Evolutionary conservation across 2,329 filamentous ascomycete species (phyloP), one percentile per base, ranked within the genome.

Genomic region (Penicillium paneum): DNA sequence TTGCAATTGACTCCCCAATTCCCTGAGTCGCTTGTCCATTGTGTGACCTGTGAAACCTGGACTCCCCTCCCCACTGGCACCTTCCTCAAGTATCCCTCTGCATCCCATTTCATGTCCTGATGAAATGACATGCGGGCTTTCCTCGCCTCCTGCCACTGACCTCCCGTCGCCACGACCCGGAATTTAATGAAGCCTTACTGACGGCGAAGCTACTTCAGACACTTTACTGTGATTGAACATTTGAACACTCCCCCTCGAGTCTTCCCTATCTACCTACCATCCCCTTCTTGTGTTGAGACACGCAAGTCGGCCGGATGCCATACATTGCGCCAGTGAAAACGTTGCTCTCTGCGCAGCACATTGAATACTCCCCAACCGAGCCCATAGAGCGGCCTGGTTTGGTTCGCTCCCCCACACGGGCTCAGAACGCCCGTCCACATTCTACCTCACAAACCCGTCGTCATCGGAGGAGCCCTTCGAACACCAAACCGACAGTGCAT

Each of bases 371-470:
- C 65, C 81, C 60, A 65, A 73, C 56, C 43, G 54, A 62, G 46
- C 60, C 58, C 13, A 43, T 47, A 15, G 61, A 61, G 52, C 53
- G 64, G 58, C 69, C 63, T 31, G 40, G 52, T 45, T 41, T 53
- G 49, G 44, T 26, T 56, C 61, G 57, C 35, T 59, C 58, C 31
- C 56, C 57, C 66, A 58, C 70, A 68, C 66, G 80, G 47, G 76
- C 78, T 26, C 73, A 76, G 24, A 76, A 81, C 39, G 82, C 82
- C 35, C 79, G 81, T 41, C 83, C 81, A 12, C 76, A 79, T 54
- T 81, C 84, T 31, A 79, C 81, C 5, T 79, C 83, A 15, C 86
- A 87, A 67, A 76, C 86, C 52, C 81, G 80, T 71, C 83, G 81
- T 69, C 83, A 85, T 66, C 78, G 84, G 50, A 79, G 84, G 49